Base-by-base conservation (phyloP, 192 early-diverging fungal genomes). In the Globomyces pollinis-pini region DNA sequence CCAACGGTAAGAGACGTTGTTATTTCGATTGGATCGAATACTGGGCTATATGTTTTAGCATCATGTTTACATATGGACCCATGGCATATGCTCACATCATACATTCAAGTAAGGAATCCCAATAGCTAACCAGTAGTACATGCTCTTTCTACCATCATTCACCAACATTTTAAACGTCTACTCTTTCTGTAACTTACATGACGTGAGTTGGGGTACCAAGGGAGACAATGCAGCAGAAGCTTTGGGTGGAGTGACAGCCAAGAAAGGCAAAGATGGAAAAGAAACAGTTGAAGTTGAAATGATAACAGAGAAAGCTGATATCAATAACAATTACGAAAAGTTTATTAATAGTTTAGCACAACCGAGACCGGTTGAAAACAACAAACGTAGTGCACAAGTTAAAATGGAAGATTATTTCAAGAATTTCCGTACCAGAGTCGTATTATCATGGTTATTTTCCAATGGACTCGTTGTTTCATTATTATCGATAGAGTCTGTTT, bases 151-250 rank as follows among this genome's bases (percentile, higher is more conserved):
- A 42, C 91, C 91, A n/a, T 84, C 84, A 24, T 94, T 85, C 50
- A 81, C 90, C 67, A 94, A 94, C 75, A 91, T 94, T 62, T 73
- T 94, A 50, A 88, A 85, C 75, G 85, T 93, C 23, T 93, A 93
- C 51, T 87, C 89, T 11, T 91, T 63, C 34, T 90, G 86, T 58
- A 90, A 90, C 76, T 85, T 84, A 0, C 87, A 89, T 21, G 92
- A 93, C 64, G 88, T 95, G 51, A 86, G 86, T 8, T 97, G 94
- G 94, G 94, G 94, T 36, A 97, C 94, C 31, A 96, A 96, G 38
- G 91, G 93, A 65, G 91, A 92, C 66, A 91, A 83, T 38, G 70
- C 13, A 6, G 74, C 65, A 42, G 79, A 75, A 43, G 88, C 88
- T 59, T 81, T 93, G 12, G 91, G 89, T 38, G 76, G 79, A 15